These are phyloP conservation scores for Lizonia empirigonia DNA, from an alignment of 2,329 filamentous ascomycete genomes.

Conservation along the genomic window DNA sequence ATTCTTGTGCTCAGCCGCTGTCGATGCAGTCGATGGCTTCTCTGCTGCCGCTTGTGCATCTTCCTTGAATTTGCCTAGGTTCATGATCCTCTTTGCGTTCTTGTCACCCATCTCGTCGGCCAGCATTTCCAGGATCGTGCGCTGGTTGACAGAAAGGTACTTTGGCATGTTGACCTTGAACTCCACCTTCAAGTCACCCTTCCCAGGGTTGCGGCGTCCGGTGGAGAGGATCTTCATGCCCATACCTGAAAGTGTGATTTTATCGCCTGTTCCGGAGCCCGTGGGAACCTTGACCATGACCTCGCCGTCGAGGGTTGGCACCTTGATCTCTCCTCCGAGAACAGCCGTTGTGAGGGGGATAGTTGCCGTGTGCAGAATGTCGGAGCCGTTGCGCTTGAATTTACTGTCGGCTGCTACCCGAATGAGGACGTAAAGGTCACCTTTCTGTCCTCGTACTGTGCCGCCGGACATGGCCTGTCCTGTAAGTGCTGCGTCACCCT, in stretches of 20 bases:
- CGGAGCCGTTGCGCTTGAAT: constrained; percentile 84
- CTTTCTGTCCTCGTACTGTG: constrained; percentile 66
- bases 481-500: constrained; percentile 84
- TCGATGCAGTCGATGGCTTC: constrained; percentile 19
- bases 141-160: constrained; percentile 87
- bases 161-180: constrained; percentile 97
- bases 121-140: constrained; percentile 91
- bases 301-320: constrained; percentile 88
- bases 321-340: constrained; percentile 84
- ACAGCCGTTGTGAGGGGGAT: constrained; percentile 92
- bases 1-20: constrained; percentile 63
- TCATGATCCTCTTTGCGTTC: constrained; percentile 91
- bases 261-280: constrained; percentile 90
- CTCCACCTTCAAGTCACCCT: constrained; percentile 88
- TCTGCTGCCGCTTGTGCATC: constrained; percentile 23
- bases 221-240: constrained; percentile 84
- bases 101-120: constrained; percentile 96
- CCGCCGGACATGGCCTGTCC: constrained; percentile 69
- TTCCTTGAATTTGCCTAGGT: constrained; percentile 62
- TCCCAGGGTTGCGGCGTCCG: constrained; percentile 62
- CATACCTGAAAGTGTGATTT: constrained; percentile 85
- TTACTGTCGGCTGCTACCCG: constrained; percentile 87
- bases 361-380: constrained; percentile 89
- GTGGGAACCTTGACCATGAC: constrained; percentile 91
- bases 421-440: constrained; percentile 91